Percentiles rank a stretch among this genome's conserved stretches.
These are phyloP conservation scores for Sistotremastrum niveocremeum DNA, from an alignment of 768 basidiomycete genomes.

Conservation along the genomic window DNA sequence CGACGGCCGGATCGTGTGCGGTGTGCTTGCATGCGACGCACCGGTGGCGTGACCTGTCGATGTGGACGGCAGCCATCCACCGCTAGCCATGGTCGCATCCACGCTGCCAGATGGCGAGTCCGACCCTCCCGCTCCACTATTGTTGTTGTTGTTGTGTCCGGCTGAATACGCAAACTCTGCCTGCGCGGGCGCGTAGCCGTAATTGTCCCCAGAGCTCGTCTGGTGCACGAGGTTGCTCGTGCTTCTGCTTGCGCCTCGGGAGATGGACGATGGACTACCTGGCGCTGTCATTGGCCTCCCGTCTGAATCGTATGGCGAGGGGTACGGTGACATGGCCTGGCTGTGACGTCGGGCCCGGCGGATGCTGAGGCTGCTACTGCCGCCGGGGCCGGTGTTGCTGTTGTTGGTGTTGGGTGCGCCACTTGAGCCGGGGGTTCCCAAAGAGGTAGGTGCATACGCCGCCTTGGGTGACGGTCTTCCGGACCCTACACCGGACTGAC, in stretches of 20 bases:
- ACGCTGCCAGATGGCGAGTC: conserved; percentile 6
- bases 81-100: background rate
- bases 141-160: conserved; percentile 7
- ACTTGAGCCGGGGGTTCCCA: background rate
- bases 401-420: conserved; percentile 50
- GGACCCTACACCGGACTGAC: conserved; percentile 32
- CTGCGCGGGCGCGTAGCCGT: conserved; percentile 48
- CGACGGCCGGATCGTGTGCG: conserved; percentile 38
- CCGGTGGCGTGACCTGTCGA: conserved; percentile 13
- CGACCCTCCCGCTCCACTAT: background rate
- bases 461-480: too few relatives aligned
- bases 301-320: conserved; percentile 53
- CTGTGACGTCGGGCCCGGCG: conserved; percentile 67
- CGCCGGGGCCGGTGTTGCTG: conserved; percentile 35
- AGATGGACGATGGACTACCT: background rate
- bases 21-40: conserved; percentile 7
- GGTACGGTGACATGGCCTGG: conserved; percentile 81
- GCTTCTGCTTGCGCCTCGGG: too few relatives aligned
- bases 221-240: conserved; percentile 20
- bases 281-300: conserved; percentile 10
- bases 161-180: conserved; percentile 76
- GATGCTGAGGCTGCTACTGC: conserved; percentile 36
- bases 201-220: conserved; percentile 42
- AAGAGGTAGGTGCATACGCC: background rate
- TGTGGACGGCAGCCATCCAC: conserved; percentile 27